Evolutionary conservation across 2,329 filamentous ascomycete species (phyloP).

Genomic region (Fusarium sp.): DNA sequence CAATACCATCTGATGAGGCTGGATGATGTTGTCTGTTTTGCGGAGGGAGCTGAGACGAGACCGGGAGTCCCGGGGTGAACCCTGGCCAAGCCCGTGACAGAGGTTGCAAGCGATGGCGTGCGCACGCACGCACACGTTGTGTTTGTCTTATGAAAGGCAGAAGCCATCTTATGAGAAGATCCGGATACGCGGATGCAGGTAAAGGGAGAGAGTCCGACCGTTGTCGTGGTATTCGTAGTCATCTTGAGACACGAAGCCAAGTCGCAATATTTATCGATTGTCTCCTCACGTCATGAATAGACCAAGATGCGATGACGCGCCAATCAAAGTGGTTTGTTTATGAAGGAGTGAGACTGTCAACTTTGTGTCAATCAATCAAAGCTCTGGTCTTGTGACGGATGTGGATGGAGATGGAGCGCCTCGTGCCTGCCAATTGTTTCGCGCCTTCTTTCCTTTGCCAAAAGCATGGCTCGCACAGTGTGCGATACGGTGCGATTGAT

Average conservation of each 20-base stretch:
- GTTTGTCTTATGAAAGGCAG: constrained; percentile 15
- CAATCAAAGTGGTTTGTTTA: not conserved
- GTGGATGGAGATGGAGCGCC: constrained; percentile 33
- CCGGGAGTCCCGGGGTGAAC: constrained; percentile 36
- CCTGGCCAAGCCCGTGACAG: constrained; percentile 26
- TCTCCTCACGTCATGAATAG: constrained; percentile 1
- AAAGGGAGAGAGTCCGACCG: not conserved
- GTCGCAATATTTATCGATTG: not conserved
- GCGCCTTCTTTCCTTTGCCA: constrained; percentile 16
- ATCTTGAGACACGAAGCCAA: not conserved
- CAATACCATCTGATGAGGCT: constrained; percentile 22
- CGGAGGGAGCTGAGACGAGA: constrained; percentile 27
- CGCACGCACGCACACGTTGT: constrained; percentile 22
- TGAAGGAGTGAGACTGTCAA: not conserved
- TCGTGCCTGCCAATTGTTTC: constrained; percentile 32
- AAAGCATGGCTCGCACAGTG: constrained; percentile 37
- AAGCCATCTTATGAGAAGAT: not conserved
- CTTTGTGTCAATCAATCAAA: constrained; percentile 12
- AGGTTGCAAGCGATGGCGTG: constrained; percentile 34
- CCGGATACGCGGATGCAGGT: constrained; percentile 2
- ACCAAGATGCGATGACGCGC: not conserved
- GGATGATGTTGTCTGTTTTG: constrained; percentile 26
- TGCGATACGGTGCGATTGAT: constrained; percentile 29
- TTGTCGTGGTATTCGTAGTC: not conserved
- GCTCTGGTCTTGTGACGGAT: constrained; percentile 33